These are phyloP conservation scores for Aphanoascus verrucosus DNA, from an alignment of 2,329 filamentous ascomycete genomes.

Conservation along the genomic window DNA sequence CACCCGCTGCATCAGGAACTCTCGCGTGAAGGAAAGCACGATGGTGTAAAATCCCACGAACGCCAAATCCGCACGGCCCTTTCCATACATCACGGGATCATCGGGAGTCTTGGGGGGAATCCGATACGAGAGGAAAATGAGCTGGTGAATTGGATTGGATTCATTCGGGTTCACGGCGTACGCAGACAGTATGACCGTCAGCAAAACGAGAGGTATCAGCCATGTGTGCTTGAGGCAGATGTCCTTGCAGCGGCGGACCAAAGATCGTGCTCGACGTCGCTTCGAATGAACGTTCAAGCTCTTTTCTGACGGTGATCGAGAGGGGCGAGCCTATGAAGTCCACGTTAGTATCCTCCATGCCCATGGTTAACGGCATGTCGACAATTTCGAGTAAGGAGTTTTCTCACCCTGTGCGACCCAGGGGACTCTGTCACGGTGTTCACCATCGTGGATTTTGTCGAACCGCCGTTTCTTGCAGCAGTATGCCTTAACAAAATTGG, in stretches of 20 bases:
- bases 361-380: background rate
- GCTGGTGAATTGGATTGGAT: conserved; percentile 66
- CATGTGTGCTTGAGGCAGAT: conserved; percentile 45
- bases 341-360: background rate
- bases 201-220: conserved; percentile 58
- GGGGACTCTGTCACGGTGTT: background rate
- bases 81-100: conserved; percentile 63
- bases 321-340: conserved; percentile 13
- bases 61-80: conserved; percentile 74
- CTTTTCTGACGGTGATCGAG: conserved; percentile 21
- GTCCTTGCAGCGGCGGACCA: conserved; percentile 36
- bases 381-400: background rate
- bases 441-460: background rate
- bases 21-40: conserved; percentile 82
- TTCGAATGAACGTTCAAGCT: conserved; percentile 31
- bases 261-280: conserved; percentile 35
- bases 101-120: conserved; percentile 45
- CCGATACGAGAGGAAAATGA: conserved; percentile 84
- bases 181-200: conserved; percentile 51
- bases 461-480: background rate
- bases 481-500: too few relatives aligned
- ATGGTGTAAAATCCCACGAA: conserved; percentile 85
- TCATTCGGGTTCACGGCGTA: conserved; percentile 67
- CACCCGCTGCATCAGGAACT: conserved; percentile 89
- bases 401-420: background rate